Conservation (phyloP, 2,329 filamentous ascomycete species). For the Pseudogymnoascus sp. region DNA sequence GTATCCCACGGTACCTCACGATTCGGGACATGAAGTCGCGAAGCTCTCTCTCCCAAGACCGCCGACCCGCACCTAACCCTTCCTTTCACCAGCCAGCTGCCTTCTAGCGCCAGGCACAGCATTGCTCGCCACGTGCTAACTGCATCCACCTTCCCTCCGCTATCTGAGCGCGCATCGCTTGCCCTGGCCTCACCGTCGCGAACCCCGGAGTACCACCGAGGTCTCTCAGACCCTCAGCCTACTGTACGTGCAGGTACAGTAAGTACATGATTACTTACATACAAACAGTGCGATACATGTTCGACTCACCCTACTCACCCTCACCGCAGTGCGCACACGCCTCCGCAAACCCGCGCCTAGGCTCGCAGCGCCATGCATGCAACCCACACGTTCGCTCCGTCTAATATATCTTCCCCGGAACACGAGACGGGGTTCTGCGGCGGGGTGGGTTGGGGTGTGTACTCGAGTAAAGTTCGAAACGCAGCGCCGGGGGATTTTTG, state of each 20-base stretch:
- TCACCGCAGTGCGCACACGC: background rate
- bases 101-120: slow-evolving; percentile 7
- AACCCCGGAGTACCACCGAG: slow-evolving; percentile 6
- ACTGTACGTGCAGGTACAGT: background rate
- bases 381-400: background rate
- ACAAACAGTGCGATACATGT: background rate
- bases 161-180: background rate
- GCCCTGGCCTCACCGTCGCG: background rate
- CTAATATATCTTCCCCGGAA: background rate
- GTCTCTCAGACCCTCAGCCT: background rate
- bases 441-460: background rate
- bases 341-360: background rate
- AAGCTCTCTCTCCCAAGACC: background rate
- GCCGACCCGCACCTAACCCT: background rate
- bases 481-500: background rate
- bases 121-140: slow-evolving; percentile 5
- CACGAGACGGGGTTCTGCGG: background rate
- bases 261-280: background rate
- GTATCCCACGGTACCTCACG: background rate
- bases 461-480: background rate
- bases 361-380: background rate
- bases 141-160: slow-evolving; percentile 1
- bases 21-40: background rate
- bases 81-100: background rate
- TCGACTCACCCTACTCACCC: background rate